Base-by-base conservation (phyloP, 2,329 filamentous ascomycete genomes). In the Leptographium flavum region DNA sequence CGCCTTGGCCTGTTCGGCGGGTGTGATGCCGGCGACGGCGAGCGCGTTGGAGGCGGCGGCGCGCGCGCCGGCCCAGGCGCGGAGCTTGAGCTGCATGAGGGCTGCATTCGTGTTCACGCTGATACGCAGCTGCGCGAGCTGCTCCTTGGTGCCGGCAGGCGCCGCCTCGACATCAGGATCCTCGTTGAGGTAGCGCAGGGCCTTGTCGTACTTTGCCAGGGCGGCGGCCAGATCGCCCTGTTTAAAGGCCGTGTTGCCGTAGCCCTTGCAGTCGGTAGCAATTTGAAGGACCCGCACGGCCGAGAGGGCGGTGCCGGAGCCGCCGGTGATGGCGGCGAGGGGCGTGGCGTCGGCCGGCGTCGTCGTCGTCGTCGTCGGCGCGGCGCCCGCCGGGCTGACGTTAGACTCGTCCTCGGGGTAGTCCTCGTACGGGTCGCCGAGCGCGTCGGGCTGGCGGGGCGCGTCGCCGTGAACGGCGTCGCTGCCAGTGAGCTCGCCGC, bases 151-250 rank as follows among this genome's bases (percentile, higher is more conserved):
- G 32, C 82, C 79, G 39, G 74, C 68, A 5, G 82, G 72, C 54
- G 90, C 86, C 39, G 76, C 72, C 36, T 92, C 83, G 13, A 76
- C 63, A 41, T 84, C 78, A 1, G 83, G 82, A 57, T 88, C 85
- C 62, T 93, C 85, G 62, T 90, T 85, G 49, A 94, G 69, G 63
- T 94, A 95, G 55, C 87, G 79, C 49, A 94, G 66, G 17, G 79
- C 88, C 69, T 98, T 98, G 62, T 93, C 79, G 67, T 98, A 98
- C 68, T 98, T 98, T 49, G 82, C 79, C 23, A 96, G 70, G 2
- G 80, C 90, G 28, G 84, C 65, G 32, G 69, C 62, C 33, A 82
- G 58, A 55, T 94, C 76, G 35, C 79, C 79, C 23, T 66, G 69
- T 71, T 95, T 95, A 74, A 95, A 95, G 1, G 88, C 87, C 55